Percentiles rank a stretch among this genome's conserved stretches.
phyloP scores from a whole-genome alignment of 495 filamentous ascomycete species.

The Neurospora sp. region DNA sequence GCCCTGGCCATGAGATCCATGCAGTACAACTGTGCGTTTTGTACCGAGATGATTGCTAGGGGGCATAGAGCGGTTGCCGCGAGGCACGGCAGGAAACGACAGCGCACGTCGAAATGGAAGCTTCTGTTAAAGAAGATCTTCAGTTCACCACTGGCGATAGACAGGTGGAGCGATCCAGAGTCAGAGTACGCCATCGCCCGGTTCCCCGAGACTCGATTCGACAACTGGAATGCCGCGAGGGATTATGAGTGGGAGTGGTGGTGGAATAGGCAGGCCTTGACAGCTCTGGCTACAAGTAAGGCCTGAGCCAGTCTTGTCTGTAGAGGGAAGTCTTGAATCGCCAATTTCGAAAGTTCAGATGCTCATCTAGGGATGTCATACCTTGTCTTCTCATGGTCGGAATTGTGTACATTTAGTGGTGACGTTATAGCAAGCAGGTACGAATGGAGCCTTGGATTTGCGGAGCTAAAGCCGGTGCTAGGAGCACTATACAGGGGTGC shows the following conservation, averaged over 20 bases:
- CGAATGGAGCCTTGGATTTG: background rate
- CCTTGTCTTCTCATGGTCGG: background rate
- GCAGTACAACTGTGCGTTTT: background rate
- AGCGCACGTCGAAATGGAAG: background rate
- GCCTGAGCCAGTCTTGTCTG: background rate
- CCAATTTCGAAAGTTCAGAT: background rate
- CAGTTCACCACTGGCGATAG: background rate
- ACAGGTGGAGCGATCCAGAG: background rate
- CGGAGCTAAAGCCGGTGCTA: background rate
- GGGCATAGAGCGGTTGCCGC: background rate
- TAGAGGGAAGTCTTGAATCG: background rate
- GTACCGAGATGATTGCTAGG: background rate
- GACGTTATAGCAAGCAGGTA: background rate
- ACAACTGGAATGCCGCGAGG: conserved; percentile 1
- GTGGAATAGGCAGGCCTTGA: conserved; percentile 14
- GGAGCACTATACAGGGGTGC: background rate
- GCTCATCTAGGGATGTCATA: background rate
- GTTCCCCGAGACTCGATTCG: background rate
- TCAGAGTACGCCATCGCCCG: background rate
- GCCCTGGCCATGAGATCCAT: background rate
- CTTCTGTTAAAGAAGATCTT: background rate
- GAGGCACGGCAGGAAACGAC: background rate
- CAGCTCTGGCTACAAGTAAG: background rate
- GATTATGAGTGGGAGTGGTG: conserved; percentile 20
- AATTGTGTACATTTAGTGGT: background rate